These are phyloP conservation scores for Xylariomycetidae sp. DNA, from an alignment of 2,329 filamentous ascomycete species.

Conservation along the genomic window DNA sequence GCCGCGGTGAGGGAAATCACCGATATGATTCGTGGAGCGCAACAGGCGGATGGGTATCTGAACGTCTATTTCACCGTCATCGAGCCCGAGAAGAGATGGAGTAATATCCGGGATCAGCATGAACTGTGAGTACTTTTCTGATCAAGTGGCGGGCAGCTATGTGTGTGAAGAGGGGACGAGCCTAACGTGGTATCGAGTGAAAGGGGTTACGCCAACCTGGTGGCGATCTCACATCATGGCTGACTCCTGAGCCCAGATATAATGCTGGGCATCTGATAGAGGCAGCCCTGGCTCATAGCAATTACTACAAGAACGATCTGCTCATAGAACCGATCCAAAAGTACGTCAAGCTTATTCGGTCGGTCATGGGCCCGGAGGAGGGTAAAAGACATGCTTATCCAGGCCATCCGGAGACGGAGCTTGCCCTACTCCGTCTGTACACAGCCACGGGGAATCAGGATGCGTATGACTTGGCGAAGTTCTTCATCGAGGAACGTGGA, in stretches of 20 bases:
- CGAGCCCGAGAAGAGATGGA: conserved; percentile 49
- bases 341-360: conserved; percentile 48
- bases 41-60: conserved; percentile 57
- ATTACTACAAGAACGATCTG: conserved; percentile 45
- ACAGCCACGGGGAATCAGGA: conserved; percentile 28
- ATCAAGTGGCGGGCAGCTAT: too few relatives aligned
- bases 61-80: conserved; percentile 61
- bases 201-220: background rate
- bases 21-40: conserved; percentile 50
- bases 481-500: conserved; percentile 55
- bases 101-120: conserved; percentile 57
- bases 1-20: conserved; percentile 51
- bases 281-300: conserved; percentile 52
- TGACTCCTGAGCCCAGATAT: conserved; percentile 34
- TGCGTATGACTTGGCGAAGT: conserved; percentile 44
- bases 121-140: conserved; percentile 49
- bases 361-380: conserved; percentile 45
- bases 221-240: background rate
- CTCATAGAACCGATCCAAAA: conserved; percentile 49
- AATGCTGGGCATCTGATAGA: conserved; percentile 60
- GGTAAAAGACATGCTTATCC: conserved; percentile 54
- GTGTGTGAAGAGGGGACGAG: too few relatives aligned
- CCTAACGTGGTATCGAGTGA: too few relatives aligned
- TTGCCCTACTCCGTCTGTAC: conserved; percentile 36
- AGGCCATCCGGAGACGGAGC: conserved; percentile 54